Percentiles rank a stretch among this genome's conserved stretches.
phyloP scores from a whole-genome alignment of 805 yeast species.

The Suhomyces tanzawaensis region DNA sequence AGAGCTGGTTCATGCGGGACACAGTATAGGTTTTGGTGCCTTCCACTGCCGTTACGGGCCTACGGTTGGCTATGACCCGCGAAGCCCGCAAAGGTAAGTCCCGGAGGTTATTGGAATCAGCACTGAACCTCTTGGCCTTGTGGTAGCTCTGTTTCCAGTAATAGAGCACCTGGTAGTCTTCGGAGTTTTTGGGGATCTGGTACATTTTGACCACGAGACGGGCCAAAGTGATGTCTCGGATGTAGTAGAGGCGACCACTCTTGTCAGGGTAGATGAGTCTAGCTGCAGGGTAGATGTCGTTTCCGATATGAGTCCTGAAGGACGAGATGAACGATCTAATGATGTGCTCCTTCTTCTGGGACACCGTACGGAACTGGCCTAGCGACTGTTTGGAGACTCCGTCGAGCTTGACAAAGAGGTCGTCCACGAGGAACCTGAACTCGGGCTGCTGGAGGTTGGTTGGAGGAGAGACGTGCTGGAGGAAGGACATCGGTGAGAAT shows the following conservation, averaged over 20 bases:
- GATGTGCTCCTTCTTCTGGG: constrained; percentile 25
- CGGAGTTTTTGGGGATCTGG: constrained; percentile 57
- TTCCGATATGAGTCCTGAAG: constrained; percentile 37
- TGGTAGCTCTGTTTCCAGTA: constrained; percentile 39
- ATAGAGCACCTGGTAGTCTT: constrained; percentile 48
- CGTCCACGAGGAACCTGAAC: constrained; percentile 39
- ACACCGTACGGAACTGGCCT: constrained; percentile 22
- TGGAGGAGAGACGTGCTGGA: constrained; percentile 19
- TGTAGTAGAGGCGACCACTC: constrained; percentile 59
- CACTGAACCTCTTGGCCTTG: constrained; percentile 23
- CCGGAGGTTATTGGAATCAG: constrained; percentile 48
- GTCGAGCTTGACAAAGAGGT: constrained; percentile 42
- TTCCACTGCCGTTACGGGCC: constrained; percentile 16
- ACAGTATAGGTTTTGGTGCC: constrained; percentile 17
- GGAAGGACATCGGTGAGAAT: constrained; percentile 8
- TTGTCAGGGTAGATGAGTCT: constrained; percentile 60
- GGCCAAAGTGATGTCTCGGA: constrained; percentile 64
- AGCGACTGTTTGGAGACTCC: constrained; percentile 25
- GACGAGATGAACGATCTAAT: constrained; percentile 28
- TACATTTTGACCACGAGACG: constrained; percentile 46
- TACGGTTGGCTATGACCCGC: constrained; percentile 51
- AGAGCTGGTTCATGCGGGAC: constrained; percentile 25
- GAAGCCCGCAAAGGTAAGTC: constrained; percentile 47
- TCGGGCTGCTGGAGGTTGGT: constrained; percentile 39
- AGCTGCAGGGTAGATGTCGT: constrained; percentile 63